Evolutionary conservation across 805 yeast genomes (phyloP).

Genomic region (Wickerhamomyces ciferrii): DNA sequence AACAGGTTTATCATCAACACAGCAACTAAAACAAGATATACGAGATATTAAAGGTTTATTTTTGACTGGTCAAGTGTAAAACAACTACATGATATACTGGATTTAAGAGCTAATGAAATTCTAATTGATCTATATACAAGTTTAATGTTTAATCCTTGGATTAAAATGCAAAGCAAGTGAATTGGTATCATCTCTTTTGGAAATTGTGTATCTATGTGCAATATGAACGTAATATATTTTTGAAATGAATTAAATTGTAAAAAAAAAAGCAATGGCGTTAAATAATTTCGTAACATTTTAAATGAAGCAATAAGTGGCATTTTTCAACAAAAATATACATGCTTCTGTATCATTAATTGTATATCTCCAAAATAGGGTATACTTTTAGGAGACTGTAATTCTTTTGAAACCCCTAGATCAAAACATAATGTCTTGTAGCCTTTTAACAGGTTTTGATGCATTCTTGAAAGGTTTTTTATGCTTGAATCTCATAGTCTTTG

Average conservation of each 20-base stretch:
- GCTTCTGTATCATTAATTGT: neutral
- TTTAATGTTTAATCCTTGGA: no score
- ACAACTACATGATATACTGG: neutral
- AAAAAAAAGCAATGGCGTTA: no score
- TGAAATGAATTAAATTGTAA: no score
- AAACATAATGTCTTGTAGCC: neutral
- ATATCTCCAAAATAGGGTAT: no score
- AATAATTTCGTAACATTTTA: no score
- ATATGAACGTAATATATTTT: no score
- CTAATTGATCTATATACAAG: no score
- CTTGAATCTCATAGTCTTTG: neutral
- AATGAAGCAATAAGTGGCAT: no score
- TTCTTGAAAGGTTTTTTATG: neutral
- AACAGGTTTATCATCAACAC: slow-evolving; percentile 13
- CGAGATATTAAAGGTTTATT: slow-evolving; percentile 37
- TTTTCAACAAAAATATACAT: no score
- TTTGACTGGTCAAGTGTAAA: slow-evolving; percentile 29
- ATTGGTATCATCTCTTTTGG: neutral
- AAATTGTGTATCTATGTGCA: neutral
- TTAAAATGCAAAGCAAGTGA: neutral
- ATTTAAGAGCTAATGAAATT: no score
- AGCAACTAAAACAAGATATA: slow-evolving; percentile 22
- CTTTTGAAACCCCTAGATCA: no score
- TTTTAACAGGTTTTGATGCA: neutral
- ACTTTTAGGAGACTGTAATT: no score